phyloP scores from a whole-genome alignment of 495 filamentous ascomycete species.

The Lasiosphaeris hirsuta region DNA sequence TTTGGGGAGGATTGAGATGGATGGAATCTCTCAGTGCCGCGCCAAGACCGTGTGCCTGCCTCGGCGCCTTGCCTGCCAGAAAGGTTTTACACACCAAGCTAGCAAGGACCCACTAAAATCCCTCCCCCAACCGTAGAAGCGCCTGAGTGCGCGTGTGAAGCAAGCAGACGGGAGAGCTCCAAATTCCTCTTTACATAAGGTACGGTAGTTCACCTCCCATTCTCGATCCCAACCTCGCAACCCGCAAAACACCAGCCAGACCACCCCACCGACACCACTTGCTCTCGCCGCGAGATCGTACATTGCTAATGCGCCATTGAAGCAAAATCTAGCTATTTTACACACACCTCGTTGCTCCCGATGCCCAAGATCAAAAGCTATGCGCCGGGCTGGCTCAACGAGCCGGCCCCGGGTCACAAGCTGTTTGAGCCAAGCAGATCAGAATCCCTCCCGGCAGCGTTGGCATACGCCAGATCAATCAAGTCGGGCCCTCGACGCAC shows the following conservation, averaged over 20 bases:
- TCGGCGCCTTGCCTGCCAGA: slow-evolving; percentile 3
- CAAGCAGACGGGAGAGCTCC: not conserved
- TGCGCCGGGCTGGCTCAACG: slow-evolving; percentile 77
- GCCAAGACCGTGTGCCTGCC: not conserved
- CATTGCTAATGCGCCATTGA: not conserved
- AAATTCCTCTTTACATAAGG: not conserved
- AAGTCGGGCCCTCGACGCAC: slow-evolving; percentile 59
- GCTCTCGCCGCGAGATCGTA: no score
- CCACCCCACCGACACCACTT: no score
- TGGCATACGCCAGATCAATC: slow-evolving; percentile 35
- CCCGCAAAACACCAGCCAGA: not conserved
- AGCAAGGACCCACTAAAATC: slow-evolving; percentile 4
- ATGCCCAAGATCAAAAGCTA: slow-evolving; percentile 83
- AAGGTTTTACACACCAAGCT: not conserved
- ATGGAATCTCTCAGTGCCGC: not conserved
- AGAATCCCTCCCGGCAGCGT: slow-evolving; percentile 16
- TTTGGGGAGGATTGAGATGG: not conserved
- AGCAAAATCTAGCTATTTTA: not conserved
- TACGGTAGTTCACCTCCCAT: no score
- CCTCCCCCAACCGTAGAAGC: not conserved
- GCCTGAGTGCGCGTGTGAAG: not conserved
- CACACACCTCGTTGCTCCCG: not conserved
- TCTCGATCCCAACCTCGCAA: not conserved
- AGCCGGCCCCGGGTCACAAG: slow-evolving; percentile 67
- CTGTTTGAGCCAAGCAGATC: slow-evolving; percentile 55